phyloP scores from a whole-genome alignment of 1,284 basidiomycete genomes.

The Xanthoconium separans region DNA sequence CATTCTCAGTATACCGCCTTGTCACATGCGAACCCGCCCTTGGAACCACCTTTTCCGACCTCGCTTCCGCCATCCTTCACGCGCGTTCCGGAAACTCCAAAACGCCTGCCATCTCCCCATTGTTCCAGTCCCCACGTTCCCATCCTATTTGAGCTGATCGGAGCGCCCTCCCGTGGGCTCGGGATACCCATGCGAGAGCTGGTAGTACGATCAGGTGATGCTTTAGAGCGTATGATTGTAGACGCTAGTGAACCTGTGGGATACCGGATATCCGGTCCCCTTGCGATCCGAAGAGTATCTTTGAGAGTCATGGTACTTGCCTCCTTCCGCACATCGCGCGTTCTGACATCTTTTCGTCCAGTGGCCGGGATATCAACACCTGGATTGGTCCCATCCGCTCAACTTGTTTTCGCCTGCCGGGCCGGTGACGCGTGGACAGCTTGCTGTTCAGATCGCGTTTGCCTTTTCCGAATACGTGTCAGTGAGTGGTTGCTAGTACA shows the following conservation, averaged over 20 bases:
- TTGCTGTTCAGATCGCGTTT: constrained; percentile 33
- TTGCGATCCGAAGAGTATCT: constrained; percentile 31
- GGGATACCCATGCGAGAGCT: constrained; percentile 45
- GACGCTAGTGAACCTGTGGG: constrained; percentile 40
- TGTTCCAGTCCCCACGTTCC: constrained; percentile 24
- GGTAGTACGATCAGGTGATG: constrained; percentile 32
- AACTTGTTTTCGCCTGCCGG: constrained; percentile 30
- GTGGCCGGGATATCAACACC: constrained; percentile 48
- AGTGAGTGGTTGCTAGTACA: constrained; percentile 19
- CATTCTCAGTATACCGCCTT: constrained; percentile 37
- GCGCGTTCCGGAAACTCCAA: constrained; percentile 36
- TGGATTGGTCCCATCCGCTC: constrained; percentile 38
- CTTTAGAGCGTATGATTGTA: constrained; percentile 36
- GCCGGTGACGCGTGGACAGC: constrained; percentile 37
- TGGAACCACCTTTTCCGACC: constrained; percentile 28
- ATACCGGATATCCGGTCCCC: constrained; percentile 27
- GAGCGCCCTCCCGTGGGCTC: constrained; percentile 34
- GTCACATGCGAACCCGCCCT: constrained; percentile 31
- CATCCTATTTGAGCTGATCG: constrained; percentile 41
- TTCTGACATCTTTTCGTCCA: constrained; percentile 17
- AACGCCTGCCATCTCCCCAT: constrained; percentile 6
- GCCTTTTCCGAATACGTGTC: constrained; percentile 31
- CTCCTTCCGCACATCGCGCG: neutral
- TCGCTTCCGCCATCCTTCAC: constrained; percentile 29
- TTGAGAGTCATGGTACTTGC: constrained; percentile 38